Evolutionary conservation across 2,329 filamentous ascomycete species (phyloP).

Genomic region (Neurospora sp.): DNA sequence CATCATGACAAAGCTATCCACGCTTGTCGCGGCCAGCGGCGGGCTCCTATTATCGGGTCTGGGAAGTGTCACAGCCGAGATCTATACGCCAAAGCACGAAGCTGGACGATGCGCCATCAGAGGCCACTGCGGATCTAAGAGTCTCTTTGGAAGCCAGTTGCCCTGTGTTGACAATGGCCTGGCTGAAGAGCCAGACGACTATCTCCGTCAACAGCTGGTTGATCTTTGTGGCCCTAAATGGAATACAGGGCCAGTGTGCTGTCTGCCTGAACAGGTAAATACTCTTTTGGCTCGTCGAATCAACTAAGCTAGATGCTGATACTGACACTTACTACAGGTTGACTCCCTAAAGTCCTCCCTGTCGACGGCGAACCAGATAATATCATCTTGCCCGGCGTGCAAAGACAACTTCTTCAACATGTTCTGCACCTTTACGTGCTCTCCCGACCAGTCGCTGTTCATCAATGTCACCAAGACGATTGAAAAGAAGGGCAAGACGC

Average conservation of each 20-base stretch:
- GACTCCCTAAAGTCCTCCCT: constrained; percentile 74
- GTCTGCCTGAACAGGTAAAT: constrained; percentile 63
- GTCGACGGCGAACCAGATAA: constrained; percentile 76
- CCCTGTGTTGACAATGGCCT: constrained; percentile 87
- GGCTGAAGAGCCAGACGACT: constrained; percentile 63
- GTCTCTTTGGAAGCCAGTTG: constrained; percentile 79
- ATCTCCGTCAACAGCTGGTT: constrained; percentile 67
- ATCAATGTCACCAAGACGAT: constrained; percentile 78
- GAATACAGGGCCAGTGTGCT: constrained; percentile 77
- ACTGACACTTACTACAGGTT: constrained; percentile 40
- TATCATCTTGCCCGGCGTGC: constrained; percentile 91
- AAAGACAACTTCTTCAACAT: constrained; percentile 98
- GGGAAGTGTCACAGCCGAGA: constrained; percentile 15
- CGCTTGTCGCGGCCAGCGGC: constrained; percentile 22
- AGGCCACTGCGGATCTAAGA: constrained; percentile 83
- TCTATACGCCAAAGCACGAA: constrained; percentile 60
- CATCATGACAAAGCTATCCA: constrained; percentile 29
- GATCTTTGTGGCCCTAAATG: constrained; percentile 82
- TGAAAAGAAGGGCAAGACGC: constrained; percentile 44
- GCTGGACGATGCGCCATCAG: constrained; percentile 82
- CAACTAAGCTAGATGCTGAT: background rate
- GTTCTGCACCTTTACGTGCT: constrained; percentile 98
- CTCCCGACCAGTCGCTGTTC: constrained; percentile 90
- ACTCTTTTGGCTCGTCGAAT: background rate
- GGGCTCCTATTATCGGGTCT: constrained; percentile 26